phyloP scores from a whole-genome alignment of 257 asterid species.

The Lycium ferocissimum region DNA sequence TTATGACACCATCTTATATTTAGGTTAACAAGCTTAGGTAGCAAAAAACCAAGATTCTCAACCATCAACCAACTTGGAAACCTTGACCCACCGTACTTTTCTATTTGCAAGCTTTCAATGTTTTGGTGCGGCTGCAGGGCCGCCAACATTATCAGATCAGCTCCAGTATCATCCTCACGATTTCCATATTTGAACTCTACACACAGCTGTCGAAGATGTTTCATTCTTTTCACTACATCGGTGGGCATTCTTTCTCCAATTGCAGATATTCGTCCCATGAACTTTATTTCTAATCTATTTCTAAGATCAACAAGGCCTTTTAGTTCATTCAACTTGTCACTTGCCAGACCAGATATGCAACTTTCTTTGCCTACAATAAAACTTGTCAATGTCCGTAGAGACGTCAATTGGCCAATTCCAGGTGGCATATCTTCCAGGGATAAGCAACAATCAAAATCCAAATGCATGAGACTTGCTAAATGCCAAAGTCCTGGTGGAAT shows the following conservation, averaged over 20 bases:
- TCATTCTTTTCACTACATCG: constrained; percentile 18
- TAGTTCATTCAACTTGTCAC: not conserved
- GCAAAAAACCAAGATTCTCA: constrained; percentile 14
- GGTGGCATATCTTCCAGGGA: constrained; percentile 7
- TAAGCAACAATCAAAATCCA: not conserved
- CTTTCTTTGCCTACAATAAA: not conserved
- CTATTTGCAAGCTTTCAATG: not conserved
- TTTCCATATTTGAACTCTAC: not conserved
- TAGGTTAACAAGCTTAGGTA: constrained; percentile 16
- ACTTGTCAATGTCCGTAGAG: not conserved
- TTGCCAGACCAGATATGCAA: not conserved
- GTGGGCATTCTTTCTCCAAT: not conserved
- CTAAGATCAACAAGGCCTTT: not conserved
- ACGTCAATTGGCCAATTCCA: constrained; percentile 27
- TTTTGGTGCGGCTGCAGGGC: constrained; percentile 5
- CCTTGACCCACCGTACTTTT: not conserved
- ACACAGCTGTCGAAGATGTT: not conserved
- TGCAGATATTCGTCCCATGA: not conserved
- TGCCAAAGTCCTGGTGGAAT: constrained; percentile 19
- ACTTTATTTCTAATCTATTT: not conserved
- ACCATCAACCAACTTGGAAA: constrained; percentile 26
- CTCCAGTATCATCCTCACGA: not conserved
- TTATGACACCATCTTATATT: not conserved
- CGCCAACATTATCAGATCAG: constrained; percentile 17
- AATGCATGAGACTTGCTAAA: constrained; percentile 2